A percentile compares a stretch with the other conserved stretches of the same genome.
Conservation (phyloP, 805 yeast genomes). For the Metschnikowia lachancei region DNA sequence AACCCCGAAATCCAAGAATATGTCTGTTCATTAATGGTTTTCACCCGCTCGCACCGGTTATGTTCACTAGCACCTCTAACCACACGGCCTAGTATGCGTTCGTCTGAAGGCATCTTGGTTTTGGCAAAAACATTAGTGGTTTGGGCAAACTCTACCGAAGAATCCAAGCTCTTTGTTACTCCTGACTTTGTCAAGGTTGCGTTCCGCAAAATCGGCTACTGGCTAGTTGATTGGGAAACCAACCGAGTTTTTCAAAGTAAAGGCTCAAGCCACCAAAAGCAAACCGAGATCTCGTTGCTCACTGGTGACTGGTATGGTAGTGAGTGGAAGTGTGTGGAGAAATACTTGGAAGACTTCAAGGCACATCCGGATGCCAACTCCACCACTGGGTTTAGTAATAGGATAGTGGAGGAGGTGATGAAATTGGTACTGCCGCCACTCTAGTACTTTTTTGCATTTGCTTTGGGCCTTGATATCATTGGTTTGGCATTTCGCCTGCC, state of each 20-base stretch:
- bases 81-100: conserved; percentile 33
- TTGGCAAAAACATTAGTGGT: conserved; percentile 30
- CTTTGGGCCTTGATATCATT: too few relatives aligned
- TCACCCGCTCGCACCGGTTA: conserved; percentile 38
- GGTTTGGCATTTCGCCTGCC: too few relatives aligned
- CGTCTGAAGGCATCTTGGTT: conserved; percentile 29
- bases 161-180: conserved; percentile 26
- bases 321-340: conserved; percentile 34
- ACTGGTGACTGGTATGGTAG: conserved; percentile 47
- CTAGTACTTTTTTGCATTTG: too few relatives aligned
- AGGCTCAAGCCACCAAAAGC: conserved; percentile 17
- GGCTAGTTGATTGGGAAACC: conserved; percentile 45
- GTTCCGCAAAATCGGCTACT: conserved; percentile 38
- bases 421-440: conserved; percentile 37
- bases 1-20: conserved; percentile 38
- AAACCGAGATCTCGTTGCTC: conserved; percentile 31
- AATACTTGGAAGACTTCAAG: conserved; percentile 25
- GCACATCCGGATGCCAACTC: conserved; percentile 22
- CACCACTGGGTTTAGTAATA: conserved; percentile 36
- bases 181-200: conserved; percentile 41
- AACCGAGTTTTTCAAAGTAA: conserved; percentile 19
- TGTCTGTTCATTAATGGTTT: conserved; percentile 36
- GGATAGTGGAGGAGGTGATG: conserved; percentile 38
- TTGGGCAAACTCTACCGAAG: conserved; percentile 11
- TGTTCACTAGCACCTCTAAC: conserved; percentile 38